Percentiles rank a stretch among this genome's conserved stretches.
Conservation (phyloP, 1,284 basidiomycete genomes). For the Tylopilus sp. region DNA sequence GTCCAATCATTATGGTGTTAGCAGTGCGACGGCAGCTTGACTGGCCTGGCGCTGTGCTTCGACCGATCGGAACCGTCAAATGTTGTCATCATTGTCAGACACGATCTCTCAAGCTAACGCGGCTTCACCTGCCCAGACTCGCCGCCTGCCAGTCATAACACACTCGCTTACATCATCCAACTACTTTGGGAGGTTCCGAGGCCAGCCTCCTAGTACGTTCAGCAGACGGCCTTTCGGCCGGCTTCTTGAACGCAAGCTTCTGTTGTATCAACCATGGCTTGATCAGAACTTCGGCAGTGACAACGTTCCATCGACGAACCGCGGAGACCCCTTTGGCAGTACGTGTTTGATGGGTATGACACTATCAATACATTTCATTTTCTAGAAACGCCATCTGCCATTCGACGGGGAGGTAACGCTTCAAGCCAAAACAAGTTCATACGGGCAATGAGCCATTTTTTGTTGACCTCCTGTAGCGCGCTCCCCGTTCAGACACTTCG, state of each 20-base stretch:
- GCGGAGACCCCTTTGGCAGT: too few relatives aligned
- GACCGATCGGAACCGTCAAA: too few relatives aligned
- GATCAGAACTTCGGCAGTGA: not conserved
- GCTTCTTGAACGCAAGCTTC: not conserved
- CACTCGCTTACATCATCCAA: too few relatives aligned
- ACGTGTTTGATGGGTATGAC: not conserved
- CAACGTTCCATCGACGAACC: not conserved
- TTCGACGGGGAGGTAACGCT: too few relatives aligned
- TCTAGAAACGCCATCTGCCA: not conserved
- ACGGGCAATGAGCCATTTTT: not conserved
- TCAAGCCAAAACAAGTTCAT: not conserved
- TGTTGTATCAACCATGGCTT: not conserved
- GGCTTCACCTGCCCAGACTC: too few relatives aligned
- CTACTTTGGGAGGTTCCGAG: too few relatives aligned
- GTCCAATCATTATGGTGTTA: not conserved
- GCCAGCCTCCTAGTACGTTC: not conserved
- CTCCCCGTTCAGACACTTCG: not conserved
- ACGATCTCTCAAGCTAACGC: too few relatives aligned
- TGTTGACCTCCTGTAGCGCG: constrained; percentile 1
- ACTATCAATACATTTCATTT: not conserved
- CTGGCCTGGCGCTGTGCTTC: not conserved
- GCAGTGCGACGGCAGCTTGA: not conserved
- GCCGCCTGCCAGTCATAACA: too few relatives aligned
- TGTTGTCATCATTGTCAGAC: not conserved
- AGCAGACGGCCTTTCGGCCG: not conserved